Evolutionary conservation across 1,139 yeast species (phyloP).

Genomic region (Taiozyma sp.): DNA sequence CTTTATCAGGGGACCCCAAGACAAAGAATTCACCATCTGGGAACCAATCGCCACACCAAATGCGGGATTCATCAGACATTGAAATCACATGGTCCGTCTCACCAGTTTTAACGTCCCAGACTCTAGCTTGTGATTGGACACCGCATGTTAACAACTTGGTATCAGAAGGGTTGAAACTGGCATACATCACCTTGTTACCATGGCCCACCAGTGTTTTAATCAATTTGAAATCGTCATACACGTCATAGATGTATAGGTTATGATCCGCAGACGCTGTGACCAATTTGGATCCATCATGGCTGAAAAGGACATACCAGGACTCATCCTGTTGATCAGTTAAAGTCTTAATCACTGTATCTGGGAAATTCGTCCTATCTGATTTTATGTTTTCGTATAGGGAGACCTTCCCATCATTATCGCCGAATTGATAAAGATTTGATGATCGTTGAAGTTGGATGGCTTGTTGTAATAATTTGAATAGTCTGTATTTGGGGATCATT

Average conservation of each 20-base stretch:
- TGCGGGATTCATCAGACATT: constrained; percentile 25
- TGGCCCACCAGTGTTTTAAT: constrained; percentile 39
- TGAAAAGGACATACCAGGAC: constrained; percentile 79
- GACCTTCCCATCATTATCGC: constrained; percentile 16
- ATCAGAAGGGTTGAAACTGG: constrained; percentile 70
- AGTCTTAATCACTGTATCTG: constrained; percentile 36
- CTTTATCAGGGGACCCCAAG: constrained; percentile 75
- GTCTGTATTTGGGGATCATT: constrained; percentile 46
- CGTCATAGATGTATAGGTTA: constrained; percentile 61
- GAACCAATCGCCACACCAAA: constrained; percentile 74
- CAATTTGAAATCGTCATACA: constrained; percentile 44
- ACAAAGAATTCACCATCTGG: constrained; percentile 58
- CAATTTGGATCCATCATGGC: constrained; percentile 68
- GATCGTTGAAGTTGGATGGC: constrained; percentile 44
- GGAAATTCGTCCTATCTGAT: constrained; percentile 37
- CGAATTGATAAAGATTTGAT: constrained; percentile 33
- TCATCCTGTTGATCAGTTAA: constrained; percentile 60
- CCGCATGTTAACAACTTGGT: constrained; percentile 55
- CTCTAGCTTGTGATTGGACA: constrained; percentile 54
- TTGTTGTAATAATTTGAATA: constrained; percentile 44
- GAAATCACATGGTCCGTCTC: constrained; percentile 9
- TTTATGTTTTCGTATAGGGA: constrained; percentile 25
- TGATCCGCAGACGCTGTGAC: constrained; percentile 77
- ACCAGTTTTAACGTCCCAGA: constrained; percentile 55
- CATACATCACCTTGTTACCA: constrained; percentile 56